phyloP scores from a whole-genome alignment of 495 filamentous ascomycete species.

The Tricharina praecox region DNA sequence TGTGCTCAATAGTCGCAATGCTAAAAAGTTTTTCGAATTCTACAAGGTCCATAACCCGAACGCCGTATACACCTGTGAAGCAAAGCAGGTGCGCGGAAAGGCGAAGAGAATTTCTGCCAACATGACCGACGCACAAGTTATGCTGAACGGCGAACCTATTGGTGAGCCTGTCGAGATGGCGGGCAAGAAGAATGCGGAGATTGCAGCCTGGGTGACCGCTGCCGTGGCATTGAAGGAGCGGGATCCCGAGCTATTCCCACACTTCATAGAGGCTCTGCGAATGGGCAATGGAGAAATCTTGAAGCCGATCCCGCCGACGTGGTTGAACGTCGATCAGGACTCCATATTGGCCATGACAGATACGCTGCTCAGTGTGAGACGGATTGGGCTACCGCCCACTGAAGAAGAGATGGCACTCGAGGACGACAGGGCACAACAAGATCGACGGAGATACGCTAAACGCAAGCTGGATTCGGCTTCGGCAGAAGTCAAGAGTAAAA shows the following conservation, averaged over 20 bases:
- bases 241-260: slow-evolving; percentile 27
- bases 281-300: slow-evolving; percentile 31
- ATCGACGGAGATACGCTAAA: slow-evolving; percentile 5
- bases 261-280: slow-evolving; percentile 30
- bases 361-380: slow-evolving; percentile 28
- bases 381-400: slow-evolving; percentile 29
- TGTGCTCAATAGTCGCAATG: slow-evolving; percentile 30
- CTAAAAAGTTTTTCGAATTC: slow-evolving; percentile 31
- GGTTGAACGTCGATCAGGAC: slow-evolving; percentile 28
- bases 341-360: slow-evolving; percentile 31
- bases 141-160: slow-evolving; percentile 27
- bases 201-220: slow-evolving; percentile 30
- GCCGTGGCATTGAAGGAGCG: slow-evolving; percentile 29
- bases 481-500: slow-evolving; percentile 17
- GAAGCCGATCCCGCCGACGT: slow-evolving; percentile 24
- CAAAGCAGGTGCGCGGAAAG: slow-evolving; percentile 8
- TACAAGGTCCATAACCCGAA: slow-evolving; percentile 25
- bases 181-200: slow-evolving; percentile 28
- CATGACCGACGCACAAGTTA: slow-evolving; percentile 20
- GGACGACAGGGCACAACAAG: slow-evolving; percentile 14
- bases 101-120: slow-evolving; percentile 8
- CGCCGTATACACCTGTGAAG: slow-evolving; percentile 19
- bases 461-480: slow-evolving; percentile 18
- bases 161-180: slow-evolving; percentile 28
- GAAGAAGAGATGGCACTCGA: slow-evolving; percentile 25